Percentiles rank a stretch among this genome's conserved stretches.
These are phyloP conservation scores for Chaetomium fimeti DNA, from an alignment of 495 filamentous ascomycete genomes.

Conservation along the genomic window DNA sequence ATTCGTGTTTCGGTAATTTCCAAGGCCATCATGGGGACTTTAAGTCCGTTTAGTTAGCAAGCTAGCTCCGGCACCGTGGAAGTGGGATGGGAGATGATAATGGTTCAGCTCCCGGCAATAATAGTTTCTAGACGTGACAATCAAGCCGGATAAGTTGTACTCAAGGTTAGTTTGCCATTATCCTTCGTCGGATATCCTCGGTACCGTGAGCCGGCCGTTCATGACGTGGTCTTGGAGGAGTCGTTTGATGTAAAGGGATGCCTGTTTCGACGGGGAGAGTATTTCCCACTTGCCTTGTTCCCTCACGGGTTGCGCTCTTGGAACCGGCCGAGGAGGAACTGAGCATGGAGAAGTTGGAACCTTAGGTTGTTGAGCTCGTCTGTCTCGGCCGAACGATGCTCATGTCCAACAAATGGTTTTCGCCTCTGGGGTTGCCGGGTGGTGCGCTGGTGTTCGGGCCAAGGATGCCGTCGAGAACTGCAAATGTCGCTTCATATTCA, in stretches of 20 bases:
- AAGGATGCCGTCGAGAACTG: neutral
- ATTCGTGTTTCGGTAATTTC: neutral
- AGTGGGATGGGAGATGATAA: neutral
- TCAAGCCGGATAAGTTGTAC: neutral
- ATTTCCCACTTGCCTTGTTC: neutral
- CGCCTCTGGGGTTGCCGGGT: neutral
- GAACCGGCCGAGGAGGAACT: neutral
- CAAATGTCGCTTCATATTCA: constrained; percentile 2
- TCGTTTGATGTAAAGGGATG: neutral
- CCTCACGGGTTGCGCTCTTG: neutral
- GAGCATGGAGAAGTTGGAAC: neutral
- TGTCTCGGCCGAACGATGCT: neutral
- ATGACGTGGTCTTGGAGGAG: neutral
- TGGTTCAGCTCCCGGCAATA: neutral
- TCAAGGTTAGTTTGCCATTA: neutral
- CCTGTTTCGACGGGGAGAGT: neutral
- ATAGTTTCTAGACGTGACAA: neutral
- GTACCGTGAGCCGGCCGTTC: neutral
- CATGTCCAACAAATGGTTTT: neutral
- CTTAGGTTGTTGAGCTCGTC: neutral
- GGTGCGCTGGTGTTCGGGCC: neutral
- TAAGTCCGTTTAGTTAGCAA: too few relatives aligned
- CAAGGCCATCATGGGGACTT: neutral
- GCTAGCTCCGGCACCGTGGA: too few relatives aligned
- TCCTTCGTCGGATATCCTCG: neutral